phyloP scores from a whole-genome alignment of 1,284 basidiomycete genomes.

The Boletus mariae region DNA sequence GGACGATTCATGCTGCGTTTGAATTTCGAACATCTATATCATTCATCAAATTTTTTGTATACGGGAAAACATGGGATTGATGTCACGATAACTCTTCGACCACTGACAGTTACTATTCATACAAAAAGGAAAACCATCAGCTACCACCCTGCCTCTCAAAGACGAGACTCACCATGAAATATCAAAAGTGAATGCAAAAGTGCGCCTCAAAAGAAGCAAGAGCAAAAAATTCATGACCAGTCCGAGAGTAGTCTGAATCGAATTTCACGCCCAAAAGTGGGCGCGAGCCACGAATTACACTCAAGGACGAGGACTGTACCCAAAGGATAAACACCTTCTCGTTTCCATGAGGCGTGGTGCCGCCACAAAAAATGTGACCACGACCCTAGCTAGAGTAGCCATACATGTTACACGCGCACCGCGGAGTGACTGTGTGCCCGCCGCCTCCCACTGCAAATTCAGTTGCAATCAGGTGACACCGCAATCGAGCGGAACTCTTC shows the following conservation, averaged over 20 bases:
- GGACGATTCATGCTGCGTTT: no score
- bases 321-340: slow-evolving; percentile 10
- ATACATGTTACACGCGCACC: background rate
- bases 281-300: slow-evolving; percentile 28
- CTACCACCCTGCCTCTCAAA: no score
- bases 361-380: background rate
- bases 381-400: background rate
- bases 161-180: no score
- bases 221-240: slow-evolving; percentile 25
- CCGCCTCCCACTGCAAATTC: no score
- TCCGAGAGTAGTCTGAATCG: slow-evolving; percentile 34
- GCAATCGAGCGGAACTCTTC: background rate
- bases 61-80: no score
- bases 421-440: no score
- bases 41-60: no score
- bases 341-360: slow-evolving; percentile 9
- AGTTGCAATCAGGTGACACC: background rate
- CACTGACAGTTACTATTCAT: no score
- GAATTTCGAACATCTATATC: no score
- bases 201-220: slow-evolving; percentile 17
- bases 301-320: slow-evolving; percentile 18
- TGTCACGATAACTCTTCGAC: no score
- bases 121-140: no score
- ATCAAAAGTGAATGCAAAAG: background rate
- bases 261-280: slow-evolving; percentile 23